A percentile compares a stretch with the other conserved stretches of the same genome.
phyloP scores from a whole-genome alignment of 2,329 filamentous ascomycete species.

The Whalleya microplaca region DNA sequence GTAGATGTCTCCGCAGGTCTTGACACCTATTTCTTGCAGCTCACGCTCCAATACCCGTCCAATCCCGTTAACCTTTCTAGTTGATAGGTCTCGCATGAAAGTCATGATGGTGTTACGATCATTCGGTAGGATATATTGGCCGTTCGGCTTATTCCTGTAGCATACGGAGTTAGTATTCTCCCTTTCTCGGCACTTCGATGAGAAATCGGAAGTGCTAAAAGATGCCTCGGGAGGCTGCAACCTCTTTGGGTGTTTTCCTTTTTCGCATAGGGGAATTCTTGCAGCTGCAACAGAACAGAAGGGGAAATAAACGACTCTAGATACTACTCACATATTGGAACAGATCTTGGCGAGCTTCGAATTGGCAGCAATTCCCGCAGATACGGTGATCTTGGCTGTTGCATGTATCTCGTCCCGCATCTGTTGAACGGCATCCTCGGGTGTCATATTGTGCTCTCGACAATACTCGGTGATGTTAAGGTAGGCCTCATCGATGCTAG shows the following conservation, averaged over 20 bases:
- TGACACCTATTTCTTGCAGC: conserved; percentile 82
- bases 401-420: conserved; percentile 78
- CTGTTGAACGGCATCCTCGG: conserved; percentile 75
- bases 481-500: conserved; percentile 95
- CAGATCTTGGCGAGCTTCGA: conserved; percentile 93
- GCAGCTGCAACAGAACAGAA: too few relatives aligned
- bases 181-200: too few relatives aligned
- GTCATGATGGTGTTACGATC: conserved; percentile 76
- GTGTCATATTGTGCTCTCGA: conserved; percentile 64
- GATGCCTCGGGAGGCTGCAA: too few relatives aligned
- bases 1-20: conserved; percentile 88
- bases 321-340: conserved; percentile 65
- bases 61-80: conserved; percentile 93
- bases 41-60: conserved; percentile 92
- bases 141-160: conserved; percentile 82
- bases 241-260: too few relatives aligned
- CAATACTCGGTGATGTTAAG: conserved; percentile 93
- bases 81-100: conserved; percentile 84
- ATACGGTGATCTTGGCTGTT: conserved; percentile 82
- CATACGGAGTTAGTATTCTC: too few relatives aligned
- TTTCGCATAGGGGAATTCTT: too few relatives aligned
- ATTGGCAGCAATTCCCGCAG: conserved; percentile 92
- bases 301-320: too few relatives aligned
- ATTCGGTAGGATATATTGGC: conserved; percentile 77
- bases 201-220: too few relatives aligned